These are phyloP conservation scores for Hypoxylon crocopeplum DNA, from an alignment of 495 filamentous ascomycete genomes.

Conservation along the genomic window DNA sequence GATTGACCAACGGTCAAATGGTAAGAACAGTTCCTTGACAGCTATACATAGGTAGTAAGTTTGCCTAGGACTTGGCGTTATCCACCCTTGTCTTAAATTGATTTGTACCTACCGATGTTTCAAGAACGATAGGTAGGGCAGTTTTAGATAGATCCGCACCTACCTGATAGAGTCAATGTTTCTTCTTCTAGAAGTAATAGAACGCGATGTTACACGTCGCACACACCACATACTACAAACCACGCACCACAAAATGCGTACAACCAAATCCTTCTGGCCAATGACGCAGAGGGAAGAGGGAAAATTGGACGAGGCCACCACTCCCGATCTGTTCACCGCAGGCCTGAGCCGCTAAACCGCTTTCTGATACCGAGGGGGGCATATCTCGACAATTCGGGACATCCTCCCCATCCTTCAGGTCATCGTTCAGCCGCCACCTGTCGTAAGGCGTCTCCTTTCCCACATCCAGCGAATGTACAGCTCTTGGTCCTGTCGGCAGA, in stretches of 20 bases:
- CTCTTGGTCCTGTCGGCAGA: slow-evolving; percentile 14
- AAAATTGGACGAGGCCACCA: slow-evolving; percentile 19
- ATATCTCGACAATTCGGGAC: slow-evolving; percentile 31
- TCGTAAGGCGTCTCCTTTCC: slow-evolving; percentile 24
- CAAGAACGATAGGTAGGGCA: neutral
- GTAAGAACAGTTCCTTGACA: no score
- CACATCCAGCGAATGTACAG: no score
- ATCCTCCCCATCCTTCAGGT: slow-evolving; percentile 33
- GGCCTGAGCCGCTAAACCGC: slow-evolving; percentile 36
- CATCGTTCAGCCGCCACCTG: slow-evolving; percentile 27
- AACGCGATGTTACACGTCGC: slow-evolving; percentile 23
- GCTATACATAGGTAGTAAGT: no score
- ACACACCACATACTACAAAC: neutral
- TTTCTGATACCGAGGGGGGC: slow-evolving; percentile 37
- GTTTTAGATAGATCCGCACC: slow-evolving; percentile 3
- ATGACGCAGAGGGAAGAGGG: slow-evolving; percentile 6
- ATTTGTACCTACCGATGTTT: no score
- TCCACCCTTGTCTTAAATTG: slow-evolving; percentile 7
- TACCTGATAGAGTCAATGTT: slow-evolving; percentile 11
- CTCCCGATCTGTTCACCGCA: slow-evolving; percentile 36
- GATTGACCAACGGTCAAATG: no score
- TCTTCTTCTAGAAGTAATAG: slow-evolving; percentile 28
- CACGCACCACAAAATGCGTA: neutral
- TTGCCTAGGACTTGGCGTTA: slow-evolving; percentile 3
- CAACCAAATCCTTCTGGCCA: slow-evolving; percentile 17